Percentiles rank a stretch among this genome's conserved stretches.
Conservation (phyloP, 2,329 filamentous ascomycete species). For the Lojkania enalia region DNA sequence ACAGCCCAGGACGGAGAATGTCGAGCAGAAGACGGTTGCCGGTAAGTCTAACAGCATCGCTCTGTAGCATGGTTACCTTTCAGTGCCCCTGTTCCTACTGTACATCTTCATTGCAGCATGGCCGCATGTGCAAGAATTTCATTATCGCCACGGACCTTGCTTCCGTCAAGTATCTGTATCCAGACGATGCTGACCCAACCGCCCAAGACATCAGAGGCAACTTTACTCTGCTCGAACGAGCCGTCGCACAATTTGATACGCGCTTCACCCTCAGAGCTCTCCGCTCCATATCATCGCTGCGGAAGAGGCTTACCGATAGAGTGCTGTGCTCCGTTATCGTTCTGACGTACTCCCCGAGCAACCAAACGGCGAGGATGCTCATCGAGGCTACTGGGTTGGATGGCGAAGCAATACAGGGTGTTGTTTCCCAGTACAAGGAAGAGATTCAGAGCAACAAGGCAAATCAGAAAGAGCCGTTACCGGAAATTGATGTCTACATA, state of each 20-base stretch:
- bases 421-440: slow-evolving; percentile 62
- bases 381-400: slow-evolving; percentile 71
- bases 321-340: slow-evolving; percentile 79
- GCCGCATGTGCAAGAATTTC: slow-evolving; percentile 35
- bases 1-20: slow-evolving; percentile 46
- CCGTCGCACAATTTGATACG: slow-evolving; percentile 89
- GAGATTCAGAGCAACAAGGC: slow-evolving; percentile 64
- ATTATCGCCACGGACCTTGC: slow-evolving; percentile 36
- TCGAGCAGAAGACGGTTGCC: slow-evolving; percentile 45
- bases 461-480: slow-evolving; percentile 72
- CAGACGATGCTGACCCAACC: slow-evolving; percentile 35
- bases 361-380: slow-evolving; percentile 68
- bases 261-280: slow-evolving; percentile 93
- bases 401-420: slow-evolving; percentile 63
- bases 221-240: slow-evolving; percentile 87
- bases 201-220: slow-evolving; percentile 87
- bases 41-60: slow-evolving; percentile 32
- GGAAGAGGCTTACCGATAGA: slow-evolving; percentile 84
- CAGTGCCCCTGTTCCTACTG: slow-evolving; percentile 14
- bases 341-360: slow-evolving; percentile 74
- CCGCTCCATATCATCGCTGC: slow-evolving; percentile 91
- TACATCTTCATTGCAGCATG: slow-evolving; percentile 12
- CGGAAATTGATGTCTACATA: slow-evolving; percentile 87
- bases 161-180: slow-evolving; percentile 32
- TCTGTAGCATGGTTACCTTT: slow-evolving; percentile 13